These are phyloP conservation scores for Populus pruinosa DNA, from an alignment of 345 rosid genomes.

Conservation along the genomic window DNA sequence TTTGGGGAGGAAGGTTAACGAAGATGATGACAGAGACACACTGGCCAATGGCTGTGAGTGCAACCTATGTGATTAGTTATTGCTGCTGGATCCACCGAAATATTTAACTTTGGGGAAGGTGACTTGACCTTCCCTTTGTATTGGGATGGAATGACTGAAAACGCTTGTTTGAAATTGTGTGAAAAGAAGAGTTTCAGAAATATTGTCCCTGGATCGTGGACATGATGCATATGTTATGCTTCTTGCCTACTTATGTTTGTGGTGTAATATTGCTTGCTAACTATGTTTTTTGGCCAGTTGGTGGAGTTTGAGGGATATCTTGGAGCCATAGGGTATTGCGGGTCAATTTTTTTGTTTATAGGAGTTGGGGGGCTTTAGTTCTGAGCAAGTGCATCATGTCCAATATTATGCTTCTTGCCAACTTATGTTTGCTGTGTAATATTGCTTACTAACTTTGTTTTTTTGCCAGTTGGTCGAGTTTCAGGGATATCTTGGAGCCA, in stretches of 20 bases:
- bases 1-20: constrained; percentile 94
- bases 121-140: constrained; percentile 32
- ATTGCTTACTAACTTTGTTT: background rate
- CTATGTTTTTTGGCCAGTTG: background rate
- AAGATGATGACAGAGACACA: background rate
- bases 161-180: constrained; percentile 42
- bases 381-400: no score
- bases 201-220: constrained; percentile 11
- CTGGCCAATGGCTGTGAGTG: constrained; percentile 29
- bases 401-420: background rate
- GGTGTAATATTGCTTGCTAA: background rate
- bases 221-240: constrained; percentile 10
- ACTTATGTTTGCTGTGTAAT: background rate
- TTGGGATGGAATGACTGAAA: constrained; percentile 28
- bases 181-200: constrained; percentile 37
- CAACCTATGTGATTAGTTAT: constrained; percentile 30
- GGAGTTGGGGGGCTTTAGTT: background rate
- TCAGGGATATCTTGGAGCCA: constrained; percentile 2
- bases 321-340: background rate
- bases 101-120: constrained; percentile 28
- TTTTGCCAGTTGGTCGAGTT: constrained; percentile 4
- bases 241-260: background rate
- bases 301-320: constrained; percentile 6
- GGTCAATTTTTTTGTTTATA: no score
- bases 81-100: constrained; percentile 26